Evolutionary conservation across 1,284 basidiomycete genomes (phyloP).

Genomic region (Hymenochaete sp.): DNA sequence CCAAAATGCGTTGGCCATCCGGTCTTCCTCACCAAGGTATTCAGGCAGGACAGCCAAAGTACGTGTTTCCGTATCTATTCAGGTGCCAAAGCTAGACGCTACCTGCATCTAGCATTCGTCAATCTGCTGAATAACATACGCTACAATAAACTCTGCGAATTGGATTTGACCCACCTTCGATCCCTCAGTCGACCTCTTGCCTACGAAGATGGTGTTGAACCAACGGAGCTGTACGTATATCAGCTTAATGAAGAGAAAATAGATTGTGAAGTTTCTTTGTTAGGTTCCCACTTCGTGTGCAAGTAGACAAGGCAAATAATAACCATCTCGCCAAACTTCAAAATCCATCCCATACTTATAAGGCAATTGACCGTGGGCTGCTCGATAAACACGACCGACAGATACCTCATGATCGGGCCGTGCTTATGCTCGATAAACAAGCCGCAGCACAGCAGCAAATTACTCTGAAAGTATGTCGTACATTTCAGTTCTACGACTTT

Average conservation of each 20-base stretch:
- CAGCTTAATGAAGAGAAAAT: conserved; percentile 5
- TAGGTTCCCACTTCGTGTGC: conserved; percentile 77
- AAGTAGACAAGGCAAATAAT: conserved; percentile 62
- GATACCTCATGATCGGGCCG: conserved; percentile 19
- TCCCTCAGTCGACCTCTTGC: conserved; percentile 49
- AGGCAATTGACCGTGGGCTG: conserved; percentile 29
- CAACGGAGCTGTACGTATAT: conserved; percentile 66
- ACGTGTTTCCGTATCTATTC: not conserved
- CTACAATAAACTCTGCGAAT: conserved; percentile 40
- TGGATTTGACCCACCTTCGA: conserved; percentile 49
- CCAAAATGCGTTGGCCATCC: conserved; percentile 43
- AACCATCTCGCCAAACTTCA: conserved; percentile 32
- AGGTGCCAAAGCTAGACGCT: not conserved
- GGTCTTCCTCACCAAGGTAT: conserved; percentile 56
- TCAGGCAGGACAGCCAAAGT: conserved; percentile 33
- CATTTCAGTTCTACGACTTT: conserved; percentile 26
- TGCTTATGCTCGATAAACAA: conserved; percentile 24
- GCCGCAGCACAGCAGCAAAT: conserved; percentile 21
- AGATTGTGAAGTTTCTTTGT: conserved; percentile 3
- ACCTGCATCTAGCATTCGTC: conserved; percentile 50
- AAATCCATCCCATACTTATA: conserved; percentile 29
- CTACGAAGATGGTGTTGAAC: conserved; percentile 66
- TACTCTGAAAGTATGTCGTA: conserved; percentile 29
- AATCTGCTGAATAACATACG: conserved; percentile 70
- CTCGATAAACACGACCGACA: conserved; percentile 22